A percentile compares a stretch with the other conserved stretches of the same genome.
Conservation (phyloP, 768 basidiomycete genomes). For the Psilocybe subaeruginosa region DNA sequence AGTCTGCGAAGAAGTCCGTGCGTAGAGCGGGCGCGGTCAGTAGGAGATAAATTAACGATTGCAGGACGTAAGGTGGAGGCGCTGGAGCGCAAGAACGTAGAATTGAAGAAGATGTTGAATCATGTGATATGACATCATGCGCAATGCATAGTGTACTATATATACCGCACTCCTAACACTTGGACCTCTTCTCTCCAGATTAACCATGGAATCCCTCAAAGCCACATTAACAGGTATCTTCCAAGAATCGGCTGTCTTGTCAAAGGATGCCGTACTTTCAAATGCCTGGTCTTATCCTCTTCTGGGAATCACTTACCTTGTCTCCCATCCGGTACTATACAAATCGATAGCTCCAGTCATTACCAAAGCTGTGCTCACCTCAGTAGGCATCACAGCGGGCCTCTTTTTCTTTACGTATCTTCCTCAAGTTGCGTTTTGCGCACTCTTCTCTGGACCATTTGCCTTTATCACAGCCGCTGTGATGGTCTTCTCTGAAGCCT, state of each 20-base stretch:
- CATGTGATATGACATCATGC: constrained; percentile 26
- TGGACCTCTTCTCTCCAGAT: neutral
- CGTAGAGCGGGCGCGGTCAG: constrained; percentile 61
- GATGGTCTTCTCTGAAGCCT: constrained; percentile 47
- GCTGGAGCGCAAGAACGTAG: constrained; percentile 72
- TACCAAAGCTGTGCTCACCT: constrained; percentile 39
- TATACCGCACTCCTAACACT: constrained; percentile 1
- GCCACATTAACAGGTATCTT: constrained; percentile 16
- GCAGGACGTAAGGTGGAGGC: constrained; percentile 69
- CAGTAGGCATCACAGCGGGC: constrained; percentile 40
- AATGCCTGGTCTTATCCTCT: constrained; percentile 42
- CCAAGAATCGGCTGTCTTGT: constrained; percentile 20
- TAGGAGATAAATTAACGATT: constrained; percentile 75
- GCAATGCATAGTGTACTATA: constrained; percentile 11
- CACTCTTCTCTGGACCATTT: constrained; percentile 65
- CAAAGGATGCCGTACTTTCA: constrained; percentile 36
- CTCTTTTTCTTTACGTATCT: constrained; percentile 64
- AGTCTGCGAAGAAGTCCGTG: constrained; percentile 51
- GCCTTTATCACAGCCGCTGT: constrained; percentile 57
- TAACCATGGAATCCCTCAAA: constrained; percentile 18
- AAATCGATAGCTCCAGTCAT: constrained; percentile 38
- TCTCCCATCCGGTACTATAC: constrained; percentile 38
- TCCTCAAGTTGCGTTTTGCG: constrained; percentile 67
- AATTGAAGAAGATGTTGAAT: constrained; percentile 61
- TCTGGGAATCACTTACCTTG: constrained; percentile 37